Percentiles rank a stretch among this genome's conserved stretches.
phyloP scores from a whole-genome alignment of 306 rosid genomes.

The Boehmeria nivea region DNA sequence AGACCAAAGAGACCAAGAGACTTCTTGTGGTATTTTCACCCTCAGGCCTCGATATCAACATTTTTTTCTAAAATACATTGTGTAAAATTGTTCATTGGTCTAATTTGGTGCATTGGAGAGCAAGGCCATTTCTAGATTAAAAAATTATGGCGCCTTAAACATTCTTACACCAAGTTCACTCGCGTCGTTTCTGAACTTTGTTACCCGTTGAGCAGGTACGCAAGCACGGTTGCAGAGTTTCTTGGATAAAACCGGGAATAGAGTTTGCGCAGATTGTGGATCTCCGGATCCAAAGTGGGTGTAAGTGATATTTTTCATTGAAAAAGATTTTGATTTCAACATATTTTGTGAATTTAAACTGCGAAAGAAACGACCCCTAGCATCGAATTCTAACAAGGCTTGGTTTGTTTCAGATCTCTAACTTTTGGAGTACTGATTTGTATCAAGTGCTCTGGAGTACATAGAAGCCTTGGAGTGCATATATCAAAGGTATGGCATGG shows the following conservation, averaged over 20 bases:
- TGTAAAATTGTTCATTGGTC: background rate
- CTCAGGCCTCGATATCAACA: background rate
- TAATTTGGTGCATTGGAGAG: background rate
- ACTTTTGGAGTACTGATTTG: conserved; percentile 78
- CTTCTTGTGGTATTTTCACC: conserved; percentile 36
- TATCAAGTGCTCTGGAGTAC: conserved; percentile 93
- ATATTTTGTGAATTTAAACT: background rate
- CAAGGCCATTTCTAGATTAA: no score
- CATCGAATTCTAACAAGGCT: background rate
- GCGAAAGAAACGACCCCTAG: no score
- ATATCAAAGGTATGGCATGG: conserved; percentile 86
- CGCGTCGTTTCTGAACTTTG: conserved; percentile 7
- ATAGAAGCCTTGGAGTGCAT: conserved; percentile 92
- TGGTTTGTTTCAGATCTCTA: conserved; percentile 53
- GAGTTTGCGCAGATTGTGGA: conserved; percentile 82
- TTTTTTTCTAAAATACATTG: background rate
- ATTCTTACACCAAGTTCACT: no score
- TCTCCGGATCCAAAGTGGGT: conserved; percentile 95
- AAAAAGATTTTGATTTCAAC: background rate
- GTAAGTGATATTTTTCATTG: conserved; percentile 38
- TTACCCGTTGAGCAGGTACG: conserved; percentile 45
- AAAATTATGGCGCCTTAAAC: no score
- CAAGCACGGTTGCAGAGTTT: conserved; percentile 53
- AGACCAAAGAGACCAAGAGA: conserved; percentile 34
- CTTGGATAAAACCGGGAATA: conserved; percentile 48